A percentile compares a stretch with the other conserved stretches of the same genome.
Conservation (phyloP, 2,329 filamentous ascomycete species). For the Macroventuria anomochaeta region DNA sequence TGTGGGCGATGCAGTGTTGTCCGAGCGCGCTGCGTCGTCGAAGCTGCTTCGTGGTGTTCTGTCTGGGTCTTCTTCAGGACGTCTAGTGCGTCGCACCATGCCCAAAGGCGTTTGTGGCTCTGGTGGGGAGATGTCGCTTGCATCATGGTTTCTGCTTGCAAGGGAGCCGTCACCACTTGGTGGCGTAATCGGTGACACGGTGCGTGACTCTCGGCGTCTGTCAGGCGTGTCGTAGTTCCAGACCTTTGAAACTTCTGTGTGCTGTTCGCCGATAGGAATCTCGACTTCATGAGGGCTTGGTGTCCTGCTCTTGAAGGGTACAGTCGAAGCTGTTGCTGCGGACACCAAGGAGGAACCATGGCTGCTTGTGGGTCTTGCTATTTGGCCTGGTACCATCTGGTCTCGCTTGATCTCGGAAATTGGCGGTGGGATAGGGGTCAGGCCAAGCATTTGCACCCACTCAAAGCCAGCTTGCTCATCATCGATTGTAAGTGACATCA, state of each 20-base stretch:
- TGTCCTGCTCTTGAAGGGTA: slow-evolving; percentile 49
- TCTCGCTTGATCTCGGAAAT: slow-evolving; percentile 57
- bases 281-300: slow-evolving; percentile 63
- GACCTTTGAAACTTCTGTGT: slow-evolving; percentile 54
- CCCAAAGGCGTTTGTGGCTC: slow-evolving; percentile 25
- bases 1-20: slow-evolving; percentile 40
- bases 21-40: slow-evolving; percentile 46
- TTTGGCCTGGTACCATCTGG: slow-evolving; percentile 59
- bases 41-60: slow-evolving; percentile 46
- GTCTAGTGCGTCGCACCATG: slow-evolving; percentile 18
- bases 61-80: slow-evolving; percentile 27
- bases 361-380: slow-evolving; percentile 52
- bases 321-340: slow-evolving; percentile 40
- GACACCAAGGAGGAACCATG: slow-evolving; percentile 62
- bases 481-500: slow-evolving; percentile 77
- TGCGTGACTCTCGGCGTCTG: slow-evolving; percentile 34
- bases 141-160: slow-evolving; percentile 24
- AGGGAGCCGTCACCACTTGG: slow-evolving; percentile 48
- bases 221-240: slow-evolving; percentile 52
- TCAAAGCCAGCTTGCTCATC: slow-evolving; percentile 79
- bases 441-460: slow-evolving; percentile 87
- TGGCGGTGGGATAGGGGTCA: slow-evolving; percentile 66
- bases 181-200: slow-evolving; percentile 45
- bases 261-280: slow-evolving; percentile 67
- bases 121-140: slow-evolving; percentile 23